Evolutionary conservation across 2,329 filamentous ascomycete genomes (phyloP), one percentile per base, ranked within the genome.

Genomic region (Aureobasidium pullulans): DNA sequence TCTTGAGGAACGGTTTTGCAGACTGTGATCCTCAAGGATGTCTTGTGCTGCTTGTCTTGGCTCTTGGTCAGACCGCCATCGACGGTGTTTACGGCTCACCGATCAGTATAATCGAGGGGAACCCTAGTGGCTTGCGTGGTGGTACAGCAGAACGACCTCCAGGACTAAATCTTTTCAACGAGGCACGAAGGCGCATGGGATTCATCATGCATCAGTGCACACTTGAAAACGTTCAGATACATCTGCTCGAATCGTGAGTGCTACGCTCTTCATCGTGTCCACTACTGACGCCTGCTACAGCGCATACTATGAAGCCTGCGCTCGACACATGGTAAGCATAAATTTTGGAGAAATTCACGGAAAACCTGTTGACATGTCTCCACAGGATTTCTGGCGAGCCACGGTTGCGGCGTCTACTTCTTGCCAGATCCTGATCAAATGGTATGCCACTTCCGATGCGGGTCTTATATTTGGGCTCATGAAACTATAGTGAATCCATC

Each of bases 151-250:
- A 75, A 13, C 73, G 72, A 16, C 83, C 83, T 2, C 83, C 84
- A 0, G 84, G 84, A 0, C 67, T 86, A 2, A 75, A 76, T 1
- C 75, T 84, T 37, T 86, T 85, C 70, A 86, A 86, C 62, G 83
- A 85, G 68, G 84, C 82, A 15, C 76, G 83, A 53, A 78, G 77
- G 60, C 75, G 81, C n/a, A 76, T 85, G 66, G 83, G 84, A 0
- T 84, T 84, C 66, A 75, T 79, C 9, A 66, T 80, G 57, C 79
- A 79, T 1, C 77, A 82, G 28, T 81, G 77, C 65, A 81, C 76
- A 52, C 68, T 86, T 29, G 82, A 84, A 64, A 84, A 81, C 61
- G 76, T 85, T 7, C 84, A 86, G 65, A 78, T 83, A 47, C 78
- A 80, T 64, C 74, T 82, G 6, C 71, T 86, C 31, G 76, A 81